These are phyloP conservation scores for Karstenula rhodostoma DNA, from an alignment of 2,329 filamentous ascomycete species.

Conservation along the genomic window DNA sequence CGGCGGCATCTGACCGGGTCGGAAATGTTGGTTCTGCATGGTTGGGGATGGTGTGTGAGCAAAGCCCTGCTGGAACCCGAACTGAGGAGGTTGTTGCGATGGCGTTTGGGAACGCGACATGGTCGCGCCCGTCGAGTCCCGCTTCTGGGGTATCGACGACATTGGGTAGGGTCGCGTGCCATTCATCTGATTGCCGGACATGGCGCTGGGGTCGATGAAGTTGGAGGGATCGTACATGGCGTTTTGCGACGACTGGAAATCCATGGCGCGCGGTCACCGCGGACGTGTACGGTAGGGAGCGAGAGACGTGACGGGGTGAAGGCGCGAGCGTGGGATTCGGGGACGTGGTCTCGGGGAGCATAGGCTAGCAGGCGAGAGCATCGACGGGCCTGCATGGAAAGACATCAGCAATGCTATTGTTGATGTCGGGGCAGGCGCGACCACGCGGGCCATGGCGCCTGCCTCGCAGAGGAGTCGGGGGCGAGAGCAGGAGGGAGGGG, in stretches of 20 bases:
- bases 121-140: constrained; percentile 84
- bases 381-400: constrained; percentile 36
- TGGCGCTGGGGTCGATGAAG: constrained; percentile 52
- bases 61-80: constrained; percentile 76
- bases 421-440: constrained; percentile 41
- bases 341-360: constrained; percentile 4
- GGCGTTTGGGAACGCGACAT: constrained; percentile 95
- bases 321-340: constrained; percentile 11
- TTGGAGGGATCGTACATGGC: constrained; percentile 47
- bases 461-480: constrained; percentile 22
- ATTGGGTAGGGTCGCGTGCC: constrained; percentile 85
- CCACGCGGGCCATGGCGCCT: constrained; percentile 25
- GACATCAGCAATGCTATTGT: constrained; percentile 37
- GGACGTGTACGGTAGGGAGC: constrained; percentile 16
- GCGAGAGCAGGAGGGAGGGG: constrained; percentile 19
- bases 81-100: constrained; percentile 71
- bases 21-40: constrained; percentile 80
- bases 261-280: constrained; percentile 41
- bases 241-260: constrained; percentile 48
- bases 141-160: constrained; percentile 92
- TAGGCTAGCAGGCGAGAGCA: constrained; percentile 31
- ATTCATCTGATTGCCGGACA: constrained; percentile 62
- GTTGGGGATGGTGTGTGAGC: constrained; percentile 94
- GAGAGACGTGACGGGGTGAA: constrained; percentile 21
- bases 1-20: constrained; percentile 62